phyloP scores from a whole-genome alignment of 2,329 filamentous ascomycete species.

The Biscogniauxia sp. region DNA sequence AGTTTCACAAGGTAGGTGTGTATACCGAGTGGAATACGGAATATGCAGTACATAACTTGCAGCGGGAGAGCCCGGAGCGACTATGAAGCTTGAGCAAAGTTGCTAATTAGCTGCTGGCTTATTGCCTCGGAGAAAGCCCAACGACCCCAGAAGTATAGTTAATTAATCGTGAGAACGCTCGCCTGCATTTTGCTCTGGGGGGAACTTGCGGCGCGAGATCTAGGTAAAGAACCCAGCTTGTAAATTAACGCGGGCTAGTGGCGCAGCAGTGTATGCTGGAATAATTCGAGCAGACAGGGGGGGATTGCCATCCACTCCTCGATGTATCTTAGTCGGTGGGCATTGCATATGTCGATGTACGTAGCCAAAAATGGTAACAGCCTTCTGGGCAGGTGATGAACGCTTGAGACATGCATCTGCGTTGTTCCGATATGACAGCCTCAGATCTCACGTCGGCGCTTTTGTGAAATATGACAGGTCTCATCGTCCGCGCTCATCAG shows the following conservation, averaged over 20 bases:
- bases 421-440: conserved; percentile 28
- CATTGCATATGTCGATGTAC: conserved; percentile 14
- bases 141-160: background rate
- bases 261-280: background rate
- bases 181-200: background rate
- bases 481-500: conserved; percentile 18
- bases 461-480: conserved; percentile 26
- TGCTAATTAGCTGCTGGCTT: background rate
- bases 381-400: conserved; percentile 22
- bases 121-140: background rate
- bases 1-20: background rate
- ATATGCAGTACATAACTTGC: background rate
- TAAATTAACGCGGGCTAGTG: background rate
- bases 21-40: background rate
- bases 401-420: conserved; percentile 30
- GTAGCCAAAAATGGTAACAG: conserved; percentile 25
- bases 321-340: background rate
- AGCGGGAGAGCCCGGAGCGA: background rate
- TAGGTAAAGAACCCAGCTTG: background rate
- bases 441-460: conserved; percentile 24
- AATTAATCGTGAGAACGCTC: background rate
- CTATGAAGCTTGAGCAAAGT: background rate
- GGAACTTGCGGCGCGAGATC: background rate
- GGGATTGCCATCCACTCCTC: background rate
- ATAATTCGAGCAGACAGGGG: background rate